phyloP scores from a whole-genome alignment of 1,284 basidiomycete genomes.

The Sporisorium exsertum region DNA sequence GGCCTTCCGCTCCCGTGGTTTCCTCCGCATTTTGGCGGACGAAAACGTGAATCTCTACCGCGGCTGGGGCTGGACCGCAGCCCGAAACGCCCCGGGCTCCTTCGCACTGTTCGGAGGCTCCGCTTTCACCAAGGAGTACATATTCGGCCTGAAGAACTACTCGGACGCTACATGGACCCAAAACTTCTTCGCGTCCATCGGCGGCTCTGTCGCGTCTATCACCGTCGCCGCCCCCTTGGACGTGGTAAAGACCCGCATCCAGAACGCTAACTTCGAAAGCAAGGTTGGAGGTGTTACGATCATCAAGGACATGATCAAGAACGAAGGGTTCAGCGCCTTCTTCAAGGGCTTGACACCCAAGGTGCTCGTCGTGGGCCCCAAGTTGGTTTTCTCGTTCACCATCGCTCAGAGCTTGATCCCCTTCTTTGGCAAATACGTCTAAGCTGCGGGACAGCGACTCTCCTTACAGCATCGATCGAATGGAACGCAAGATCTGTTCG shows the following conservation, averaged over 20 bases:
- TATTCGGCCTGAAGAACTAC: slow-evolving; percentile 89
- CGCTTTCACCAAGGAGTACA: slow-evolving; percentile 91
- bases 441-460: background rate
- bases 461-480: too few species aligned
- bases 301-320: slow-evolving; percentile 85
- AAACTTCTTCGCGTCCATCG: slow-evolving; percentile 82
- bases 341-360: slow-evolving; percentile 89
- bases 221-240: slow-evolving; percentile 96
- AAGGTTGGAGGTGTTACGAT: slow-evolving; percentile 87
- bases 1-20: slow-evolving; percentile 74
- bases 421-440: slow-evolving; percentile 78
- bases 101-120: slow-evolving; percentile 95
- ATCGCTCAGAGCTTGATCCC: slow-evolving; percentile 96
- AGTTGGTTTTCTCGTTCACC: slow-evolving; percentile 97
- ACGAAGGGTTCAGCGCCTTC: slow-evolving; percentile 87
- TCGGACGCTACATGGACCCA: slow-evolving; percentile 92
- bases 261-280: slow-evolving; percentile 96
- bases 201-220: slow-evolving; percentile 93
- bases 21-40: slow-evolving; percentile 88
- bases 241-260: slow-evolving; percentile 87
- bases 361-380: slow-evolving; percentile 95
- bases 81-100: slow-evolving; percentile 92
- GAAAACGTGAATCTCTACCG: slow-evolving; percentile 91
- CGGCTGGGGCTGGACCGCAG: slow-evolving; percentile 99
- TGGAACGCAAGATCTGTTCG: too few species aligned